Evolutionary conservation across 192 early-diverging fungal species (phyloP).

Genomic region (Podila clonocystis): DNA sequence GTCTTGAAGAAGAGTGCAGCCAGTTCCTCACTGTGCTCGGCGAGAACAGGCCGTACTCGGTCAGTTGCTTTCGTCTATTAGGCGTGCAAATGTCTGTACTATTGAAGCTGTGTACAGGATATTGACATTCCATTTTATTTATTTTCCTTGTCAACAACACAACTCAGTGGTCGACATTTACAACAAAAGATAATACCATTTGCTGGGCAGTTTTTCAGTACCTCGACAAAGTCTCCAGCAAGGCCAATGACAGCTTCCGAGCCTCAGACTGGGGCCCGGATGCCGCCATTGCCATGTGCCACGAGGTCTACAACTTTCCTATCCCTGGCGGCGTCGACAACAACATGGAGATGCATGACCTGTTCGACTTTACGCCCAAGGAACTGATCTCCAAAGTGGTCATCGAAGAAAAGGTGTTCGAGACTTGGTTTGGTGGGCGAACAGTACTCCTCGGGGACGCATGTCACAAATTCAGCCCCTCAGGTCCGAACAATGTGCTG

Average conservation of each 20-base stretch:
- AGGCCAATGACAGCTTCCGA: conserved; percentile 1
- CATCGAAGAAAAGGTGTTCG: no score
- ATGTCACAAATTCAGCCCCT: no score
- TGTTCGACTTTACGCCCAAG: no score
- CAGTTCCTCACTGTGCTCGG: background rate
- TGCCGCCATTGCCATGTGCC: background rate
- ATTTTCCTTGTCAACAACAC: background rate
- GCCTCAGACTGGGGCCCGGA: conserved; percentile 13
- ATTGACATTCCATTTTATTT: background rate
- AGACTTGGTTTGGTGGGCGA: no score
- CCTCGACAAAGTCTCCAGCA: background rate
- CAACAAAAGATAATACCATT: background rate
- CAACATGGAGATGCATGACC: no score
- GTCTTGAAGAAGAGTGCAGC: background rate
- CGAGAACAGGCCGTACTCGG: conserved; percentile 5
- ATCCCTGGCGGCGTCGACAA: background rate
- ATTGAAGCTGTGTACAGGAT: no score
- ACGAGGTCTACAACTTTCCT: conserved; percentile 5
- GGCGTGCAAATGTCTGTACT: background rate
- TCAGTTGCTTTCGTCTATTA: background rate
- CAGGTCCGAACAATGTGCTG: no score
- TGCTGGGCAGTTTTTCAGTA: conserved; percentile 4
- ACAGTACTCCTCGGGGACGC: no score
- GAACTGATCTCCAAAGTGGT: no score
- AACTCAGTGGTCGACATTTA: conserved; percentile 13